Percentiles rank a stretch among this genome's conserved stretches.
phyloP scores from a whole-genome alignment of 805 yeast genomes.

The Saturnispora kantuleensis region DNA sequence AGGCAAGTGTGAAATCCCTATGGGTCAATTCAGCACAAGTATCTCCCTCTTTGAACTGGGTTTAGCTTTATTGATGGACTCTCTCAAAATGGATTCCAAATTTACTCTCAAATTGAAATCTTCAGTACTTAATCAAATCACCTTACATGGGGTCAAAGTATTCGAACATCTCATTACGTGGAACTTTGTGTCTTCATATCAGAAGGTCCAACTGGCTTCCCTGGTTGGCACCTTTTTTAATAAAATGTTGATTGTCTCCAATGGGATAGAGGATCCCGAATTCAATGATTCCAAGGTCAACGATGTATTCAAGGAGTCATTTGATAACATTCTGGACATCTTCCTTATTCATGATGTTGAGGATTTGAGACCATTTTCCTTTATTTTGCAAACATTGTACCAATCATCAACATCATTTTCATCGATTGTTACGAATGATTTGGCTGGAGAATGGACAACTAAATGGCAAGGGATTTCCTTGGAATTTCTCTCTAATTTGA shows the following conservation, averaged over 20 bases:
- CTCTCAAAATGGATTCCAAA: slow-evolving; percentile 31
- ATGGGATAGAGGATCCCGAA: slow-evolving; percentile 39
- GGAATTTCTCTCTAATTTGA: slow-evolving; percentile 44
- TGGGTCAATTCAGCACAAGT: slow-evolving; percentile 59
- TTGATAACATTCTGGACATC: slow-evolving; percentile 40
- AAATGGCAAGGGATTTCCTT: slow-evolving; percentile 43
- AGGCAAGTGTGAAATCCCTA: slow-evolving; percentile 63
- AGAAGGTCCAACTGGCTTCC: slow-evolving; percentile 54
- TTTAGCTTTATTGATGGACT: slow-evolving; percentile 41
- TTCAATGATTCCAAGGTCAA: slow-evolving; percentile 34
- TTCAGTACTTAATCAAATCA: slow-evolving; percentile 44
- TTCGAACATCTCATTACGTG: slow-evolving; percentile 69
- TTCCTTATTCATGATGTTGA: slow-evolving; percentile 46
- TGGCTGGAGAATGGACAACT: slow-evolving; percentile 37
- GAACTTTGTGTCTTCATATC: slow-evolving; percentile 47
- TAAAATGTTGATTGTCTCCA: slow-evolving; percentile 41
- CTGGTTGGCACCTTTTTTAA: slow-evolving; percentile 45
- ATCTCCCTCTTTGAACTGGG: slow-evolving; percentile 48
- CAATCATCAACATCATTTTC: slow-evolving; percentile 27
- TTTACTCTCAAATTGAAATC: slow-evolving; percentile 36
- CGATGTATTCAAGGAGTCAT: slow-evolving; percentile 39
- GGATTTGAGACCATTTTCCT: slow-evolving; percentile 43
- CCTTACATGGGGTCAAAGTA: slow-evolving; percentile 49
- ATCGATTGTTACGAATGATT: slow-evolving; percentile 22
- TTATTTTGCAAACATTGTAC: slow-evolving; percentile 43